Evolutionary conservation across 768 basidiomycete genomes (phyloP).

Genomic region (Leccinum incarnatum): DNA sequence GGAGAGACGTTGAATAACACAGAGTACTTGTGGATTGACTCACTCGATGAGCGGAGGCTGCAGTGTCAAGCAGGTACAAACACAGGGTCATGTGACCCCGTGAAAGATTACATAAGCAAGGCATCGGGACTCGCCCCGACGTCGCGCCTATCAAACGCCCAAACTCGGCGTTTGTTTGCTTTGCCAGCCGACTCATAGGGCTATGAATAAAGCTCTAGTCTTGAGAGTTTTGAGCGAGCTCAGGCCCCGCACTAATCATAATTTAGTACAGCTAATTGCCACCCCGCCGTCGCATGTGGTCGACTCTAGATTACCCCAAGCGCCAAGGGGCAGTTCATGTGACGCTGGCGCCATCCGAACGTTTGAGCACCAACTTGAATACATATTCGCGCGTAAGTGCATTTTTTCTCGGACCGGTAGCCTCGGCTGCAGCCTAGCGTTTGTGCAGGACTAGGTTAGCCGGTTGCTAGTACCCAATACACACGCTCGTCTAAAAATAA

Average conservation of each 20-base stretch:
- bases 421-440: too few species aligned
- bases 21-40: background rate
- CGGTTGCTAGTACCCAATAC: too few species aligned
- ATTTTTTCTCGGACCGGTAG: too few species aligned
- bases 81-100: background rate
- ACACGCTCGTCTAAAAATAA: too few species aligned
- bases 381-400: constrained; percentile 7
- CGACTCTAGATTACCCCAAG: background rate
- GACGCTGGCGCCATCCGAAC: background rate
- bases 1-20: constrained; percentile 19
- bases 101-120: too few species aligned
- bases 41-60: constrained; percentile 4
- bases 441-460: too few species aligned
- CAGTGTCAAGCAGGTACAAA: constrained; percentile 22
- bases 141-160: too few species aligned
- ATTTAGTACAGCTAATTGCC: background rate
- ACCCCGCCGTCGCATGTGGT: background rate
- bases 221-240: background rate
- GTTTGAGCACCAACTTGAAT: background rate
- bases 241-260: background rate
- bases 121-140: too few species aligned
- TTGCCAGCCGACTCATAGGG: too few species aligned
- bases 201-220: background rate
- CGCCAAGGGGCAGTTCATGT: background rate
- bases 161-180: too few species aligned